Evolutionary conservation across 1,139 yeast species (phyloP).

Genomic region (Saccharomycopsis hybrid): DNA sequence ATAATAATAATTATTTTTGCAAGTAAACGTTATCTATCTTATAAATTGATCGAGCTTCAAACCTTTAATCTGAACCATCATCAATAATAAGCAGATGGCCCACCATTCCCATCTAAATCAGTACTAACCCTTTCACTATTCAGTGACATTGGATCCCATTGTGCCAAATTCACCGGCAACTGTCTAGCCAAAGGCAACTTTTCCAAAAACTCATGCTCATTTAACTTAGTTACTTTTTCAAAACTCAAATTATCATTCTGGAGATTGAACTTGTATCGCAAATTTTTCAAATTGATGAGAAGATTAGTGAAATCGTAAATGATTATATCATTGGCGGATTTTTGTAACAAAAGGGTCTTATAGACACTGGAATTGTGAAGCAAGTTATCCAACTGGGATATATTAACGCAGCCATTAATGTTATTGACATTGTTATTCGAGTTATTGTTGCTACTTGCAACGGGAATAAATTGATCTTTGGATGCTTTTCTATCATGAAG

Average conservation of each 20-base stretch:
- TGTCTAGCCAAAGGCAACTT: slow-evolving; percentile 16
- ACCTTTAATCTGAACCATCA: not conserved
- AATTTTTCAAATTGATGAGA: slow-evolving; percentile 11
- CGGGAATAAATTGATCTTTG: not conserved
- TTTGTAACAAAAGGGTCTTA: not conserved
- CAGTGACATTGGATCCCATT: slow-evolving; percentile 8
- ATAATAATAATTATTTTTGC: no score
- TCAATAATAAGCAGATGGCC: slow-evolving; percentile 1
- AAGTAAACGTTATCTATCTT: no score
- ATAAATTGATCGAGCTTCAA: no score
- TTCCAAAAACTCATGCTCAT: slow-evolving; percentile 1
- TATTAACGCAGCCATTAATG: not conserved
- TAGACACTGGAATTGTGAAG: slow-evolving; percentile 5
- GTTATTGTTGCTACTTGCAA: not conserved
- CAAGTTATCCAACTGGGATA: not conserved
- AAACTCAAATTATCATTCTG: slow-evolving; percentile 18
- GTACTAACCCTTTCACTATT: no score
- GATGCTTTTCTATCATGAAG: not conserved
- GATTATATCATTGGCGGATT: slow-evolving; percentile 2
- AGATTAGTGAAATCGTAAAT: slow-evolving; percentile 14
- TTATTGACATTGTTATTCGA: not conserved
- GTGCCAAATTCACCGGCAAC: slow-evolving; percentile 11
- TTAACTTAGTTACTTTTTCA: slow-evolving; percentile 7
- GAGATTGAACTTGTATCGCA: slow-evolving; percentile 13
- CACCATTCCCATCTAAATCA: no score